Conservation (phyloP, 2,329 filamentous ascomycete genomes). For the Hymenoscyphus infarciens region DNA sequence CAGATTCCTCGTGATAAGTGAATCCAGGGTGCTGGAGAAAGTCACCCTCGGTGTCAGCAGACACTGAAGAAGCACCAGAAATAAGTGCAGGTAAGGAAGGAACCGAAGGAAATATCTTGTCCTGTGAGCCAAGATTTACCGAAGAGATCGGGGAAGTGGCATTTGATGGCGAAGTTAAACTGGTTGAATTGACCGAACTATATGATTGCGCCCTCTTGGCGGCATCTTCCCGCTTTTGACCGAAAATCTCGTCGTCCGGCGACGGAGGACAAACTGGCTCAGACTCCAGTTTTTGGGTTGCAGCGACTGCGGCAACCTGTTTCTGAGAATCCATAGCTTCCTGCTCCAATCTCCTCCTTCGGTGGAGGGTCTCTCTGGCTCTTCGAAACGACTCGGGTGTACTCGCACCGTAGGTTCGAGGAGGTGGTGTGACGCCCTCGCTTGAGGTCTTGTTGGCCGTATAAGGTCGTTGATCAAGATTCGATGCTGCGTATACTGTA, state of each 20-base stretch:
- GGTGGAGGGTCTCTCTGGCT: conserved; percentile 34
- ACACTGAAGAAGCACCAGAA: conserved; percentile 62
- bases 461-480: conserved; percentile 45
- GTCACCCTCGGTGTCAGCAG: conserved; percentile 59
- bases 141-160: conserved; percentile 39
- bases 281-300: conserved; percentile 26
- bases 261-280: conserved; percentile 38
- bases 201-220: conserved; percentile 30
- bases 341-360: conserved; percentile 36
- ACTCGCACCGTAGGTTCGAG: conserved; percentile 38
- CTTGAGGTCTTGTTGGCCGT: conserved; percentile 45
- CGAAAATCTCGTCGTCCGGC: conserved; percentile 42
- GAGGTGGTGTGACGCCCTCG: conserved; percentile 38
- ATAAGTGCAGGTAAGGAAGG: conserved; percentile 61
- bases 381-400: conserved; percentile 41
- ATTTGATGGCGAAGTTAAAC: conserved; percentile 28
- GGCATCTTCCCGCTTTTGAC: conserved; percentile 23
- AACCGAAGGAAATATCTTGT: conserved; percentile 51
- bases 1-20: conserved; percentile 26
- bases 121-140: conserved; percentile 44
- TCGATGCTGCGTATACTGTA: conserved; percentile 30
- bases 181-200: conserved; percentile 32
- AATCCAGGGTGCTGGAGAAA: conserved; percentile 49
- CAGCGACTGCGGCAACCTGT: conserved; percentile 17
- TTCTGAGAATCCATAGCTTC: conserved; percentile 36